Evolutionary conservation across 768 basidiomycete genomes (phyloP).

Genomic region (Paxillus involutus): DNA sequence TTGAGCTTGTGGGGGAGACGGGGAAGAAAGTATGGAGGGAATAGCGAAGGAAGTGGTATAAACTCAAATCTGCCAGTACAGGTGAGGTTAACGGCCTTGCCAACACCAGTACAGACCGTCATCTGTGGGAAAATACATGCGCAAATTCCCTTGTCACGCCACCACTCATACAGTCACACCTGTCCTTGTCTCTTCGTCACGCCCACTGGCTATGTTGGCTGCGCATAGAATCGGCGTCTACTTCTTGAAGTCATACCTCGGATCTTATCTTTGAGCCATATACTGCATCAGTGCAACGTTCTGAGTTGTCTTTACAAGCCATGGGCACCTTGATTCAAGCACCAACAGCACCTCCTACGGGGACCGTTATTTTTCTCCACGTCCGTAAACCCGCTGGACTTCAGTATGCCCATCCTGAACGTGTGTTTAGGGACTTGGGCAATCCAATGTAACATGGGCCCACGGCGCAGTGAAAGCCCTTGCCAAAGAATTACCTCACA

Average conservation of each 20-base stretch:
- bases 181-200: too few relatives aligned
- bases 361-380: too few relatives aligned
- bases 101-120: background rate
- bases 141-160: constrained; percentile 15
- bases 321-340: background rate
- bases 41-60: constrained; percentile 6
- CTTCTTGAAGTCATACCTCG: too few relatives aligned
- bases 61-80: constrained; percentile 11
- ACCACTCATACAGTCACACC: background rate
- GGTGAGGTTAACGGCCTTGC: background rate
- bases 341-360: background rate
- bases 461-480: too few relatives aligned
- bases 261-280: too few relatives aligned
- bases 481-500: too few relatives aligned
- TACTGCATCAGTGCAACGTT: background rate
- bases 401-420: too few relatives aligned
- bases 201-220: too few relatives aligned
- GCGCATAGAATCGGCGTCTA: too few relatives aligned
- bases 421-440: too few relatives aligned
- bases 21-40: background rate
- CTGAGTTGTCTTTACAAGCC: background rate
- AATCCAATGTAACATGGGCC: too few relatives aligned
- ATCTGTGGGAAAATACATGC: constrained; percentile 22
- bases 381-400: too few relatives aligned
- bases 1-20: background rate